These are phyloP conservation scores for Macadamia integrifolia DNA, from an alignment of 164 flowering plant species.

Conservation along the genomic window DNA sequence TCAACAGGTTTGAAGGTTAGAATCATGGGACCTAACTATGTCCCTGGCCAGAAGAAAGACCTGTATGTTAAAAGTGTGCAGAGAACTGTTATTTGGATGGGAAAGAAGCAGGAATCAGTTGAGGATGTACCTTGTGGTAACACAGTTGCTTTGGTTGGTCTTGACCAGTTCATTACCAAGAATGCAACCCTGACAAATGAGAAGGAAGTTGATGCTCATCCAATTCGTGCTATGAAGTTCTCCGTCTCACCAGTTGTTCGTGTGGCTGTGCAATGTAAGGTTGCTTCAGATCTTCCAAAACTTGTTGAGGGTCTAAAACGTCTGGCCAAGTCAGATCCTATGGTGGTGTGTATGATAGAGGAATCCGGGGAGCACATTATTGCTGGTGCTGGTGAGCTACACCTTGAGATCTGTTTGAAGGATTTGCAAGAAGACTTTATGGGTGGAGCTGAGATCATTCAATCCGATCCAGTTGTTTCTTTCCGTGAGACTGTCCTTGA, in stretches of 20 bases:
- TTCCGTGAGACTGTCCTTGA: constrained; percentile 32
- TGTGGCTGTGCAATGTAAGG: constrained; percentile 35
- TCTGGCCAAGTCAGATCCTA: constrained; percentile 35
- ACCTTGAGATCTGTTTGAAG: constrained; percentile 30
- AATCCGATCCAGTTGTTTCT: constrained; percentile 28
- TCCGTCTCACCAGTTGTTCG: constrained; percentile 36
- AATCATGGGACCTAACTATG: constrained; percentile 33
- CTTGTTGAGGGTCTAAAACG: constrained; percentile 41
- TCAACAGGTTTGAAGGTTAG: constrained; percentile 31
- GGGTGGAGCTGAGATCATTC: constrained; percentile 30
- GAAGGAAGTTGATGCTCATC: constrained; percentile 37
- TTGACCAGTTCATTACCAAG: constrained; percentile 19
- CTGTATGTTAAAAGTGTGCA: constrained; percentile 32
- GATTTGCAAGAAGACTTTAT: constrained; percentile 29
- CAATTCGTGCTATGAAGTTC: constrained; percentile 38
- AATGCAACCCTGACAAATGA: constrained; percentile 31
- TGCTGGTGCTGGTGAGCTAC: constrained; percentile 36
- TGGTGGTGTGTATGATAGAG: constrained; percentile 31
- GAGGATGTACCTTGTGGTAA: constrained; percentile 22
- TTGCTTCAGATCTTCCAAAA: constrained; percentile 37
- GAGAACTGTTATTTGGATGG: constrained; percentile 38
- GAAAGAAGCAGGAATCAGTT: constrained; percentile 33
- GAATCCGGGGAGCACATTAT: constrained; percentile 38
- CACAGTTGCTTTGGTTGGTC: constrained; percentile 22
- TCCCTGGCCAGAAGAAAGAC: constrained; percentile 32